phyloP scores from a whole-genome alignment of 2,329 filamentous ascomycete species.

The Alternaria solani region DNA sequence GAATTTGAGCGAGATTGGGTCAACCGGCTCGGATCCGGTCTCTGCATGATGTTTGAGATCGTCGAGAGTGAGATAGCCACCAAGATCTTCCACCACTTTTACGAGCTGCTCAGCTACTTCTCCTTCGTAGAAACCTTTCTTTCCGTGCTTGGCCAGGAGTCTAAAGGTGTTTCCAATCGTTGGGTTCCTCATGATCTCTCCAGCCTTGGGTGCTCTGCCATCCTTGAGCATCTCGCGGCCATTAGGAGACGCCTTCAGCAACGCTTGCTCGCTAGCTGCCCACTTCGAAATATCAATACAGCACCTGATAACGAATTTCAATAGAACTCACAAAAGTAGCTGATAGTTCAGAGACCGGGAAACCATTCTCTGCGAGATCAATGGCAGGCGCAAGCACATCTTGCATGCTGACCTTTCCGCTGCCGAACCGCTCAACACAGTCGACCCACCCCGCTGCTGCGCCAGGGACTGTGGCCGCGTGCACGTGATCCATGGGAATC shows the following conservation, averaged over 20 bases:
- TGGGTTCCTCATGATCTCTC: constrained; percentile 90
- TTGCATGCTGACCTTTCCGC: constrained; percentile 78
- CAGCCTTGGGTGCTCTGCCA: constrained; percentile 76
- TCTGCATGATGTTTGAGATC: constrained; percentile 82
- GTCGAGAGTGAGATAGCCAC: constrained; percentile 79
- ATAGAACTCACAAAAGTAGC: constrained; percentile 67
- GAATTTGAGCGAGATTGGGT: constrained; percentile 84
- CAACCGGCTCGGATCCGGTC: constrained; percentile 77
- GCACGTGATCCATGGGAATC: constrained; percentile 79
- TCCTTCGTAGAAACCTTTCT: constrained; percentile 90
- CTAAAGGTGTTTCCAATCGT: constrained; percentile 83
- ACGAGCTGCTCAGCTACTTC: constrained; percentile 82
- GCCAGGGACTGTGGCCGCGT: constrained; percentile 86
- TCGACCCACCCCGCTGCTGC: constrained; percentile 95
- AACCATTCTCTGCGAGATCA: constrained; percentile 84
- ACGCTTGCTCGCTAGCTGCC: constrained; percentile 67
- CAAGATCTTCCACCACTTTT: constrained; percentile 76
- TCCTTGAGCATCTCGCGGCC: constrained; percentile 85
- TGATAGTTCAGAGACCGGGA: constrained; percentile 84
- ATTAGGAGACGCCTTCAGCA: constrained; percentile 83
- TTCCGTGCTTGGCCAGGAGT: constrained; percentile 78
- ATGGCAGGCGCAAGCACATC: constrained; percentile 86
- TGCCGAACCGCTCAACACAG: constrained; percentile 85
- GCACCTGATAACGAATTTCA: neutral
- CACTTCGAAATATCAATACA: constrained; percentile 65